phyloP scores from a whole-genome alignment of 2,329 filamentous ascomycete species.

The Thermothelomyces thermophilus region DNA sequence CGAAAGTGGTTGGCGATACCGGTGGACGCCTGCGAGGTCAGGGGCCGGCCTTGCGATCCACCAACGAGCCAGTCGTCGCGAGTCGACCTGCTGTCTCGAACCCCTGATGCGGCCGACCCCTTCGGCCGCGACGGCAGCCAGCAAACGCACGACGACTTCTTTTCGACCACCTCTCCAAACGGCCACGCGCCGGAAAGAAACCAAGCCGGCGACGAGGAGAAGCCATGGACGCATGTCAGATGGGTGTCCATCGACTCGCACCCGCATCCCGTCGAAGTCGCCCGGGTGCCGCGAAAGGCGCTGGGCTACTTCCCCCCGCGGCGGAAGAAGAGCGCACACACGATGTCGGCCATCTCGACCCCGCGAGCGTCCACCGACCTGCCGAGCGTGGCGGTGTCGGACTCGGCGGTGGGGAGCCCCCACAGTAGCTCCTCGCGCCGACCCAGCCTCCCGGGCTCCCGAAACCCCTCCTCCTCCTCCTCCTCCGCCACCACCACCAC shows the following conservation, averaged over 20 bases:
- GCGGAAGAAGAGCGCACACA: slow-evolving; percentile 72
- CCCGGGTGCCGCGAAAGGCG: slow-evolving; percentile 69
- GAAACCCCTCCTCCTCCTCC: slow-evolving; percentile 25
- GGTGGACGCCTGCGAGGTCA: slow-evolving; percentile 81
- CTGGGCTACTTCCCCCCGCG: slow-evolving; percentile 90
- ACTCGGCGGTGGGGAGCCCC: slow-evolving; percentile 29
- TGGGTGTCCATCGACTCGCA: slow-evolving; percentile 77
- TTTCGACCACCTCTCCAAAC: slow-evolving; percentile 33
- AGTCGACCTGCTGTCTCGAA: slow-evolving; percentile 47
- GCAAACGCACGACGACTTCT: slow-evolving; percentile 35
- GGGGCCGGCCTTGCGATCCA: slow-evolving; percentile 61
- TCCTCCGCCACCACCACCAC: too few species aligned
- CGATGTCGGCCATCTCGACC: slow-evolving; percentile 59
- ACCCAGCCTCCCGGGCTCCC: slow-evolving; percentile 36
- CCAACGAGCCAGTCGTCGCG: slow-evolving; percentile 39
- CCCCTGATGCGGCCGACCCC: slow-evolving; percentile 35
- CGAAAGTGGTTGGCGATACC: slow-evolving; percentile 77
- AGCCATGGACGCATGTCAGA: slow-evolving; percentile 76
- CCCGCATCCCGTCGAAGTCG: slow-evolving; percentile 71
- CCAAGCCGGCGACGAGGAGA: slow-evolving; percentile 45
- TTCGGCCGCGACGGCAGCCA: slow-evolving; percentile 23
- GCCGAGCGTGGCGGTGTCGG: slow-evolving; percentile 39
- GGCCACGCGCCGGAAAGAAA: slow-evolving; percentile 22
- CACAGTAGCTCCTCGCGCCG: slow-evolving; percentile 35
- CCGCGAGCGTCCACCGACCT: slow-evolving; percentile 61